A percentile compares a stretch with the other conserved stretches of the same genome.
These are phyloP conservation scores for Hylodesmum podocarpum DNA, from an alignment of 306 rosid species.

Conservation along the genomic window DNA sequence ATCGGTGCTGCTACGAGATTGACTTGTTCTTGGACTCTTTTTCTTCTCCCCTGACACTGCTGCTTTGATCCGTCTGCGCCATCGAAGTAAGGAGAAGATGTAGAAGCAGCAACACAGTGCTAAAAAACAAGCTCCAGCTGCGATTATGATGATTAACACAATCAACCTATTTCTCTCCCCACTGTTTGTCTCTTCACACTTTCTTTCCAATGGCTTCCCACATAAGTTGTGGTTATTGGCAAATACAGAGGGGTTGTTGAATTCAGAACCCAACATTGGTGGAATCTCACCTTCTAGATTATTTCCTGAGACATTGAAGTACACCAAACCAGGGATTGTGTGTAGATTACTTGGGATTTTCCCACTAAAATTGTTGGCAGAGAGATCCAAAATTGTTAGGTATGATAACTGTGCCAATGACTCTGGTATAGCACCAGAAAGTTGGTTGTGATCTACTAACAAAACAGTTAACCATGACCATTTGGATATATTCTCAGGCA, in stretches of 20 bases:
- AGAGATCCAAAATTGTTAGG: not conserved
- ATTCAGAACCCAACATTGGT: not conserved
- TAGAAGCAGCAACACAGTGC: slow-evolving; percentile 1
- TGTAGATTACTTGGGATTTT: not conserved
- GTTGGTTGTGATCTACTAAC: slow-evolving; percentile 1
- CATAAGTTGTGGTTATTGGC: not conserved
- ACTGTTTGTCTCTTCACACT: not conserved
- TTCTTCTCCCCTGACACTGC: not conserved
- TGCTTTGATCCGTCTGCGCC: not conserved
- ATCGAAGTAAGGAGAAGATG: not conserved
- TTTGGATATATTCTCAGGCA: not conserved
- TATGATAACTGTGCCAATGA: not conserved
- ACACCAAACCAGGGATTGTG: not conserved
- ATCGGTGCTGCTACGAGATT: not conserved
- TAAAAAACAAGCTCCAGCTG: not conserved
- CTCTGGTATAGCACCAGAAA: not conserved
- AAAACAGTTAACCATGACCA: not conserved
- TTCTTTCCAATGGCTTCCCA: not conserved
- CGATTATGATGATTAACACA: not conserved
- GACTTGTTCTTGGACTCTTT: slow-evolving; percentile 4
- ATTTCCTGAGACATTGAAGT: not conserved
- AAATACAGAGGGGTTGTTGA: not conserved
- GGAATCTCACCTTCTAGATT: not conserved
- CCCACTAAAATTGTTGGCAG: not conserved
- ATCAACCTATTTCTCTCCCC: not conserved